These are phyloP conservation scores for Candida sithepensis DNA, from an alignment of 805 yeast genomes.

Conservation along the genomic window DNA sequence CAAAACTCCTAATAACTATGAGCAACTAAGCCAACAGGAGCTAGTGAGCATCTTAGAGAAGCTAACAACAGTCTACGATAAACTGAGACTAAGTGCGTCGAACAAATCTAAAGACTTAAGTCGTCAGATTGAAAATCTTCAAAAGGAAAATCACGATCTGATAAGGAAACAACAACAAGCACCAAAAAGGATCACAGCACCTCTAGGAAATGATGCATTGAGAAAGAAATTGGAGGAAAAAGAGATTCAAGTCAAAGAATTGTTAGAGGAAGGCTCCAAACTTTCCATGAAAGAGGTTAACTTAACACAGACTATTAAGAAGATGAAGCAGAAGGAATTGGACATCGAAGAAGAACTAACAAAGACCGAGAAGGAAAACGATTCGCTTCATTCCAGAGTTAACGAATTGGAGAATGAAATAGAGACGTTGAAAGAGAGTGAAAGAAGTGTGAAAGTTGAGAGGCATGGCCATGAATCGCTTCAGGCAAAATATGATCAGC, in stretches of 20 bases:
- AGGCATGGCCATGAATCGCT: slow-evolving; percentile 25
- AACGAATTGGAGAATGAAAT: slow-evolving; percentile 29
- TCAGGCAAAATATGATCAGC: slow-evolving; percentile 22
- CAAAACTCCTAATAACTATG: slow-evolving; percentile 13
- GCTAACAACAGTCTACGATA: slow-evolving; percentile 2
- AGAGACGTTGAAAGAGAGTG: slow-evolving; percentile 17
- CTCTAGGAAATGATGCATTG: slow-evolving; percentile 13
- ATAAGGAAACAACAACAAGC: slow-evolving; percentile 3
- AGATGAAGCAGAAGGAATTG: slow-evolving; percentile 46
- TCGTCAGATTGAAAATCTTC: slow-evolving; percentile 28
- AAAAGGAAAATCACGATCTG: slow-evolving; percentile 17
- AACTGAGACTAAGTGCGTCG: slow-evolving; percentile 5
- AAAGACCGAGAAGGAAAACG: slow-evolving; percentile 25
- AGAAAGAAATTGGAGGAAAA: slow-evolving; percentile 39
- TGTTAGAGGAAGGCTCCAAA: slow-evolving; percentile 73
- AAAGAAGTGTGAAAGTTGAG: slow-evolving; percentile 30
- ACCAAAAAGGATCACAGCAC: slow-evolving; percentile 10
- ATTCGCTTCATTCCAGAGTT: slow-evolving; percentile 25
- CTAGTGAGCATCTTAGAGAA: slow-evolving; percentile 11
- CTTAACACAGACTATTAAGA: slow-evolving; percentile 62
- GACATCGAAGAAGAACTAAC: slow-evolving; percentile 34
- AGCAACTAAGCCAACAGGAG: slow-evolving; percentile 10
- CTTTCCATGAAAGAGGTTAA: slow-evolving; percentile 69
- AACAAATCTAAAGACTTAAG: slow-evolving; percentile 8
- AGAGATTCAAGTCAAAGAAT: slow-evolving; percentile 60